Evolutionary conservation across 2,329 filamentous ascomycete species (phyloP).

Genomic region (Colletotrichum scovillei): DNA sequence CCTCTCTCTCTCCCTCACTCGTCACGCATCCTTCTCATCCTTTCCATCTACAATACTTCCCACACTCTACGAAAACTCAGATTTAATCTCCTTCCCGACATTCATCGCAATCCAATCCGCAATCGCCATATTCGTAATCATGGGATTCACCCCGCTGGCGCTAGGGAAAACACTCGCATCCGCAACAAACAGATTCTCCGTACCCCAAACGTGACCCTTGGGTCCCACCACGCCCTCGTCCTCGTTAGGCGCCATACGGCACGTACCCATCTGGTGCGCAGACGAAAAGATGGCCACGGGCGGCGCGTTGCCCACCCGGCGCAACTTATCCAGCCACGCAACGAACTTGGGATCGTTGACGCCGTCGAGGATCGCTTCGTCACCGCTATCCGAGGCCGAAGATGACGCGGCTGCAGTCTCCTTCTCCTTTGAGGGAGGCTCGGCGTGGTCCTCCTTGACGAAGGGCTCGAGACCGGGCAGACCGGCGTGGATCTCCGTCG

Average conservation of each 20-base stretch:
- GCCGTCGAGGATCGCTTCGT: conserved; percentile 34
- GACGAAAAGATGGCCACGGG: conserved; percentile 68
- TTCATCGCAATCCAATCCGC: conserved; percentile 73
- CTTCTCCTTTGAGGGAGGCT: conserved; percentile 30
- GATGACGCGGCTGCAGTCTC: conserved; percentile 2
- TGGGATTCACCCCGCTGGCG: conserved; percentile 84
- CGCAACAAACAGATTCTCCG: conserved; percentile 73
- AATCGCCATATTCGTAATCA: conserved; percentile 81
- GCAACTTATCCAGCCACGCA: conserved; percentile 67
- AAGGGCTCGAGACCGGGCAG: conserved; percentile 75
- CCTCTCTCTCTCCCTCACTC: too few relatives aligned
- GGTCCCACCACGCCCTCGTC: conserved; percentile 68
- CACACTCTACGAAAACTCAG: not conserved
- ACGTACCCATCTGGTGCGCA: conserved; percentile 87
- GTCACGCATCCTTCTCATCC: too few relatives aligned
- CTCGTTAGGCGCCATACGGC: conserved; percentile 72
- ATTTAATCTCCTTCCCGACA: conserved; percentile 59
- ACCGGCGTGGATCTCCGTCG: conserved; percentile 79
- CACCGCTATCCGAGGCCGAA: not conserved
- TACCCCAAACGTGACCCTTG: conserved; percentile 73
- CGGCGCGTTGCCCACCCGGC: conserved; percentile 59
- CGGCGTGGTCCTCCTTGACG: conserved; percentile 45
- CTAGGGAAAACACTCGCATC: conserved; percentile 83
- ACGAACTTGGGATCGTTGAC: conserved; percentile 70
- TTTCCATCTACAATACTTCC: too few relatives aligned